phyloP scores from a whole-genome alignment of 495 filamentous ascomycete species.

The Amorphotheca resinae region DNA sequence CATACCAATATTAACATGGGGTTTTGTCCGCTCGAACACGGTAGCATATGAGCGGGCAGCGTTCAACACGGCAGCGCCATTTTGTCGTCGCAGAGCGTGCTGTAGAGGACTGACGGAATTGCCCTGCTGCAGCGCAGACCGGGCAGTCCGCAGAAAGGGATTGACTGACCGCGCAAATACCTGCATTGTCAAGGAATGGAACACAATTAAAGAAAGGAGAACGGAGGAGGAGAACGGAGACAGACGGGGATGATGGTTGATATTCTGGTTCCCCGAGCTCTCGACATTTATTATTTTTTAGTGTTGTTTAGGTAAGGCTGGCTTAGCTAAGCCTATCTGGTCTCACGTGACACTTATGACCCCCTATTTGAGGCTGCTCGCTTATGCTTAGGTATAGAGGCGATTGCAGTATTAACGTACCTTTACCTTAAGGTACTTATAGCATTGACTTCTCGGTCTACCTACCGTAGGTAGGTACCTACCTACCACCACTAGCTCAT shows the following conservation, averaged over 20 bases:
- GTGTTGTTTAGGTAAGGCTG: not conserved
- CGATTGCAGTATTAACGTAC: no score
- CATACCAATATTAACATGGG: constrained; percentile 94
- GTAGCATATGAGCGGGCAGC: constrained; percentile 60
- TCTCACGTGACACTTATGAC: not conserved
- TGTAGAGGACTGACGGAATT: constrained; percentile 54
- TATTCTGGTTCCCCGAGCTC: not conserved
- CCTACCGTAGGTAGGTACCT: no score
- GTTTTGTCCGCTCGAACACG: constrained; percentile 82
- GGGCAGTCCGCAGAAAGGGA: constrained; percentile 57
- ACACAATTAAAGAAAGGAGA: constrained; percentile 6
- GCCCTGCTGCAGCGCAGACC: constrained; percentile 47
- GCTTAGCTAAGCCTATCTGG: not conserved
- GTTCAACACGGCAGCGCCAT: constrained; percentile 53
- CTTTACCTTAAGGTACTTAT: no score
- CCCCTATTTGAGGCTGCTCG: no score
- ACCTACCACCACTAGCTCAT: no score
- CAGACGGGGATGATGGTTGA: not conserved
- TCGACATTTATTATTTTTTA: not conserved
- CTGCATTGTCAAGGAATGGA: constrained; percentile 16
- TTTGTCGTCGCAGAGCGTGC: constrained; percentile 45
- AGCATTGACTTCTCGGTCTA: no score
- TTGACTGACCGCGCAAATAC: constrained; percentile 47
- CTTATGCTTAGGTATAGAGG: no score
- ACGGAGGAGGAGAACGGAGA: constrained; percentile 4